phyloP scores from a whole-genome alignment of 495 filamentous ascomycete species.

The Podospora bellae-mahoneyi region DNA sequence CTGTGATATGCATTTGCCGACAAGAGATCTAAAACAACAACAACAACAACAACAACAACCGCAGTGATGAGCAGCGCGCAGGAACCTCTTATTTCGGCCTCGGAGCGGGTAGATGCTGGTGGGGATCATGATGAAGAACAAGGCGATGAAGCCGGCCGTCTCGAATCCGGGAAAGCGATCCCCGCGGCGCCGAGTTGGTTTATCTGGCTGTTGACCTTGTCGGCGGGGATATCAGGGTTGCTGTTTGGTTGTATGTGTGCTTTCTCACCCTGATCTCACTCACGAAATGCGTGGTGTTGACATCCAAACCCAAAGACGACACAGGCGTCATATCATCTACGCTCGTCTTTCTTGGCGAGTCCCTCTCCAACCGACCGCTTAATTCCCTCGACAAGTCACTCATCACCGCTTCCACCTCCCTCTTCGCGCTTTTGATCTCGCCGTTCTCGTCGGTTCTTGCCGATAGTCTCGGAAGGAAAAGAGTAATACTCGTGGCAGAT shows the following conservation, averaged over 20 bases:
- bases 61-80: conserved; percentile 22
- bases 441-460: conserved; percentile 73
- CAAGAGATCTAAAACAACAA: not conserved
- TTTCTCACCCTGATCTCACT: not conserved
- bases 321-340: conserved; percentile 91
- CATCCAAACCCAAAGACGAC: conserved; percentile 50
- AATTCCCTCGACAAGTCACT: conserved; percentile 77
- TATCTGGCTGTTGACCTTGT: conserved; percentile 73
- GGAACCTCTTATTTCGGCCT: conserved; percentile 26
- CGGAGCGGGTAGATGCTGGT: conserved; percentile 5
- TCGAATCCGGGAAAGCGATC: not conserved
- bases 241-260: conserved; percentile 78
- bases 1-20: not conserved
- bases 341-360: conserved; percentile 70
- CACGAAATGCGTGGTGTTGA: conserved; percentile 20
- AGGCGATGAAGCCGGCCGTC: conserved; percentile 8
- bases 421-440: conserved; percentile 75
- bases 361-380: conserved; percentile 64
- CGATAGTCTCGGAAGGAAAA: conserved; percentile 69
- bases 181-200: conserved; percentile 39
- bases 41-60: not conserved
- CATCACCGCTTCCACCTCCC: conserved; percentile 76
- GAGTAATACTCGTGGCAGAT: conserved; percentile 77
- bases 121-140: not conserved
- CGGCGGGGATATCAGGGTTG: conserved; percentile 79